Percentiles rank a stretch among this genome's conserved stretches.
Conservation (phyloP, 1,139 yeast species). For the Debaryomyces robertsiae region DNA sequence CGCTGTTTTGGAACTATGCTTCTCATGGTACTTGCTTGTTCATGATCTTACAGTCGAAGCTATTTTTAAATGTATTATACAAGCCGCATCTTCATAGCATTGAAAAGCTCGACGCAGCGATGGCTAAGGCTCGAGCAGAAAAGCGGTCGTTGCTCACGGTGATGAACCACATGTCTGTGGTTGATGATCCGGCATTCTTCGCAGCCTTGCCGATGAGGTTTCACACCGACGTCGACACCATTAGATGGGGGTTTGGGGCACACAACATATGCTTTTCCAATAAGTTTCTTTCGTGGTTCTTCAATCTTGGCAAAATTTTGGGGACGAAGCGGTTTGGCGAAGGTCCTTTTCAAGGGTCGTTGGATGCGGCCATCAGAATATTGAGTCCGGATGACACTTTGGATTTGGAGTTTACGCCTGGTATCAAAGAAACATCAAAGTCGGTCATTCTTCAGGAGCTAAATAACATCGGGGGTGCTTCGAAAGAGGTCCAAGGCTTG, state of each 20-base stretch:
- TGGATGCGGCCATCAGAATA: conserved; percentile 89
- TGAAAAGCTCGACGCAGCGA: conserved; percentile 64
- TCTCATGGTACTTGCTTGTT: conserved; percentile 71
- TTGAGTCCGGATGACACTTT: conserved; percentile 77
- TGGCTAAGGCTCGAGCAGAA: conserved; percentile 61
- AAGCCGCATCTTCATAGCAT: conserved; percentile 62
- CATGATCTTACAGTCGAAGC: conserved; percentile 66
- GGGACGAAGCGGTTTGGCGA: conserved; percentile 86
- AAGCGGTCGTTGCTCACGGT: conserved; percentile 78
- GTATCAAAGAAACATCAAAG: conserved; percentile 29
- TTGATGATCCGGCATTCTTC: conserved; percentile 92
- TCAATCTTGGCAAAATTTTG: conserved; percentile 84
- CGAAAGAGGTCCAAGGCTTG: conserved; percentile 19
- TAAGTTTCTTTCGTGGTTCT: conserved; percentile 57
- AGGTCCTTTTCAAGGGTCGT: conserved; percentile 89
- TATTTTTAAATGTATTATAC: conserved; percentile 62
- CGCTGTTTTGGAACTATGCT: conserved; percentile 62
- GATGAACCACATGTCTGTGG: conserved; percentile 96
- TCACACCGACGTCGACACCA: conserved; percentile 61
- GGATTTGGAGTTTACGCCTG: conserved; percentile 50
- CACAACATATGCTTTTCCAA: conserved; percentile 83
- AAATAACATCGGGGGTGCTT: conserved; percentile 20
- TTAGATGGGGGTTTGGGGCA: conserved; percentile 96
- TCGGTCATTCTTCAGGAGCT: conserved; percentile 38
- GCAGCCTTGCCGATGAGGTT: conserved; percentile 79